Conservation (phyloP, 139 green algal genomes). For the Haematococcus sp. region DNA sequence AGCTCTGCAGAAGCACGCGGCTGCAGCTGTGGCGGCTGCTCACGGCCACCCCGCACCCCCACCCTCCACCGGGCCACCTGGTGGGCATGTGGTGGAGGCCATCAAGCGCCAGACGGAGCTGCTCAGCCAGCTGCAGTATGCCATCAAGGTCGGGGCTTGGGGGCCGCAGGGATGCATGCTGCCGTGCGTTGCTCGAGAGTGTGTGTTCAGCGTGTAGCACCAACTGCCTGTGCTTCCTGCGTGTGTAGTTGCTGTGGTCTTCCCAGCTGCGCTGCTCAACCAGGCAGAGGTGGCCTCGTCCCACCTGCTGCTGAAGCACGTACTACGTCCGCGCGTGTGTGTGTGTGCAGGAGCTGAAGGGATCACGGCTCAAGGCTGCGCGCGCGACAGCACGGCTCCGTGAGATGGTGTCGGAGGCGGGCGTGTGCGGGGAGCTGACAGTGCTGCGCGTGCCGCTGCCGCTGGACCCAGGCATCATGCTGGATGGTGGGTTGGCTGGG, state of each 20-base stretch:
- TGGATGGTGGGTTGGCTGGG: slow-evolving; percentile 30
- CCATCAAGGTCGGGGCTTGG: slow-evolving; percentile 49
- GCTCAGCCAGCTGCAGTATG: slow-evolving; percentile 56
- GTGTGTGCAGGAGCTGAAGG: slow-evolving; percentile 26
- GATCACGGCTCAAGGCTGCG: slow-evolving; percentile 28
- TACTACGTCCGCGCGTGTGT: background rate
- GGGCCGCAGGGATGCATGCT: no score
- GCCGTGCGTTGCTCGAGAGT: no score
- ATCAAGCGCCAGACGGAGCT: slow-evolving; percentile 77
- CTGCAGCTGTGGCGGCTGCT: no score
- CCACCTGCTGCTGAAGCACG: no score
- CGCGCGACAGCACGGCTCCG: slow-evolving; percentile 56
- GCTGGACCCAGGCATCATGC: slow-evolving; percentile 67
- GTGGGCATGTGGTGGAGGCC: slow-evolving; percentile 37
- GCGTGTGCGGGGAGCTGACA: slow-evolving; percentile 66
- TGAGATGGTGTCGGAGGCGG: slow-evolving; percentile 53
- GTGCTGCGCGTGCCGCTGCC: slow-evolving; percentile 67
- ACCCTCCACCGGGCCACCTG: no score
- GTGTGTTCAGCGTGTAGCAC: no score
- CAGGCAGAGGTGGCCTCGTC: no score
- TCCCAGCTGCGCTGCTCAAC: no score
- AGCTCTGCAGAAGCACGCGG: no score
- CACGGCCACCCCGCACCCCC: no score
- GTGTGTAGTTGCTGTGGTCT: no score
- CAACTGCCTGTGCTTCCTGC: background rate